These are phyloP conservation scores for Allium cepa DNA, from an alignment of 106 monocot species.

Conservation along the genomic window DNA sequence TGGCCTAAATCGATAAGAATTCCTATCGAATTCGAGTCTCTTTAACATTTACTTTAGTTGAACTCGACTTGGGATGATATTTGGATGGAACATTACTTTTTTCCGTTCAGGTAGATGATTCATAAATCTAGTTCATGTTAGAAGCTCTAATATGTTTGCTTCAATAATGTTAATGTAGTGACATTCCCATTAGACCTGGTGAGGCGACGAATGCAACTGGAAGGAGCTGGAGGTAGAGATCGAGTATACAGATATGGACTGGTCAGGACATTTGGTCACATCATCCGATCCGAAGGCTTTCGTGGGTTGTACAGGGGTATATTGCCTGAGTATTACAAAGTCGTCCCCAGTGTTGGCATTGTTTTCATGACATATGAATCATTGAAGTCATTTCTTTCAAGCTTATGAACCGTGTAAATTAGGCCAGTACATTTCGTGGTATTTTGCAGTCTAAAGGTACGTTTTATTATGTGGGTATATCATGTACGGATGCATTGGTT, in stretches of 20 bases:
- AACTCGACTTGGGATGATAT: too few relatives aligned
- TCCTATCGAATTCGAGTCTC: too few relatives aligned
- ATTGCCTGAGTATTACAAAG: constrained; percentile 59
- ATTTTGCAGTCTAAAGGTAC: neutral
- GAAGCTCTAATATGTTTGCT: neutral
- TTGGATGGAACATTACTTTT: too few relatives aligned
- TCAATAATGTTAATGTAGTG: constrained; percentile 28
- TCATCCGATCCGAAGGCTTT: constrained; percentile 49
- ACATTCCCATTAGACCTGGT: constrained; percentile 77
- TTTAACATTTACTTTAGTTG: too few relatives aligned
- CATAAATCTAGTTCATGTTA: neutral
- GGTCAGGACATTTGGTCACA: constrained; percentile 42
- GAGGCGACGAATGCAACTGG: constrained; percentile 60
- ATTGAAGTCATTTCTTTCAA: constrained; percentile 20
- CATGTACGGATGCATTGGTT: neutral
- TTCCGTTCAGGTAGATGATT: too few relatives aligned
- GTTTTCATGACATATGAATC: constrained; percentile 70
- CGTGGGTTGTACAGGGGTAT: constrained; percentile 66
- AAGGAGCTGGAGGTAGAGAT: constrained; percentile 58
- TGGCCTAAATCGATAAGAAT: too few relatives aligned
- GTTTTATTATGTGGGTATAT: neutral
- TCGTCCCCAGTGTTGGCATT: constrained; percentile 62
- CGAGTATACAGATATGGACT: constrained; percentile 46
- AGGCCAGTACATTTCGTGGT: too few relatives aligned
- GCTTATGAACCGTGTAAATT: neutral